Evolutionary conservation across 1,284 basidiomycete genomes (phyloP), one percentile per base, ranked within the genome.

Genomic region (Abortiporus biennis): DNA sequence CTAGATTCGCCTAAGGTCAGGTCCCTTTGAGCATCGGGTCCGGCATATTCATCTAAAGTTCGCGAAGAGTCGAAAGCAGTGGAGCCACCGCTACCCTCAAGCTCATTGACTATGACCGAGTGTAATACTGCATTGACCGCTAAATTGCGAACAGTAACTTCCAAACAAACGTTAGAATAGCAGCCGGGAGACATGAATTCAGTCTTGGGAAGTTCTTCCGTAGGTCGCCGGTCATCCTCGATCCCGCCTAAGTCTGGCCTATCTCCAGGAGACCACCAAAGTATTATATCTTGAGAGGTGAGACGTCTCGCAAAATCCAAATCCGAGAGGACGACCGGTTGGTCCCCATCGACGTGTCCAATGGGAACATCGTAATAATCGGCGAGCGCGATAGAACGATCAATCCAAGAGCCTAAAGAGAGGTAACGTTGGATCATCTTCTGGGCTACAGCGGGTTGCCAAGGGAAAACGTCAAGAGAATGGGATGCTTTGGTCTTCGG

Each of bases 191-290:
- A 77, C 32, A 82, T 72, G 61, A 98, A 92, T 52, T 96, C 93
- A 0, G 91, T 88, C 43, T 81, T 83, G 4, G 81, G 77, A n/a
- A 92, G 67, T 38, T 92, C 90, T 48, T 93, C 92, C 3, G 73
- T 67, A 1, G 79, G 77, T 38, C 87, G 76, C 32, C 76, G 74
- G 60, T 99, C 96, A 38, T 91, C 80, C 59, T 99, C 93, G 37
- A 85, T 76, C 2, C 96, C 96, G 32, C 96, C 96, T 0, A 99
- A 73, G 63, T 99, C 96, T 3, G 96, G 94, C n/a, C 76, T 76
- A 25, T 88, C 81, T 3, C 83, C 79, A 1, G 85, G 76, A 3
- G 95, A 95, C 96, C 96, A 99, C 96, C 96, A 99, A 1, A 99
- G 69, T 2, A 98, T 71, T 61, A 91, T 84, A 57, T 99, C 96